phyloP scores from a whole-genome alignment of 148 eudicot genomes.

The Rhododendron vialii region DNA sequence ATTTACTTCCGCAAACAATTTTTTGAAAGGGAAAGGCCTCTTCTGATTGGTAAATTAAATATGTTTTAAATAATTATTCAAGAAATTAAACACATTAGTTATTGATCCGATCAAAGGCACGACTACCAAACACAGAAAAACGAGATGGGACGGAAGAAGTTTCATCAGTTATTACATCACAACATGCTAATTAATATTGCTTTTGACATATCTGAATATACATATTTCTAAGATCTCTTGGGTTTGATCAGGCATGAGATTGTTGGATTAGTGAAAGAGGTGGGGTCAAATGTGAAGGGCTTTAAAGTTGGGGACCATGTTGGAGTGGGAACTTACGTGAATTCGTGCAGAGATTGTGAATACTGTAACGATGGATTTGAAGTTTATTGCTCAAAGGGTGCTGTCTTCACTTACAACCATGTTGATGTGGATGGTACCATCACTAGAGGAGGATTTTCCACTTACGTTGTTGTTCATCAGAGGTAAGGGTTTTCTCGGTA shows the following conservation, averaged over 20 bases:
- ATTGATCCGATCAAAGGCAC: neutral
- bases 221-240: neutral
- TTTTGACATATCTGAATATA: neutral
- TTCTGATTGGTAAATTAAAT: neutral
- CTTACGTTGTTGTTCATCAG: constrained; percentile 59
- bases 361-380: constrained; percentile 57
- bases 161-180: neutral
- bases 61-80: neutral
- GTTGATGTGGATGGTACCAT: constrained; percentile 59
- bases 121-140: neutral
- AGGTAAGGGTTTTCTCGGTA: constrained; percentile 27
- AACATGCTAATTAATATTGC: neutral
- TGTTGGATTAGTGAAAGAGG: constrained; percentile 70
- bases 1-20: neutral
- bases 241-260: constrained; percentile 63
- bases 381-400: constrained; percentile 55
- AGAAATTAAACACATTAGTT: neutral
- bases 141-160: neutral
- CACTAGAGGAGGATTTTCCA: constrained; percentile 78
- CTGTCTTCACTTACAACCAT: constrained; percentile 49
- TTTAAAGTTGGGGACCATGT: constrained; percentile 78
- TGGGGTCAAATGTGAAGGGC: constrained; percentile 53
- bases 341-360: constrained; percentile 80
- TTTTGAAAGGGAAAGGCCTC: neutral
- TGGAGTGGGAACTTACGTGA: constrained; percentile 79